A percentile compares a stretch with the other conserved stretches of the same genome.
These are phyloP conservation scores for Bryoglossum gracile DNA, from an alignment of 495 filamentous ascomycete genomes.

Conservation along the genomic window DNA sequence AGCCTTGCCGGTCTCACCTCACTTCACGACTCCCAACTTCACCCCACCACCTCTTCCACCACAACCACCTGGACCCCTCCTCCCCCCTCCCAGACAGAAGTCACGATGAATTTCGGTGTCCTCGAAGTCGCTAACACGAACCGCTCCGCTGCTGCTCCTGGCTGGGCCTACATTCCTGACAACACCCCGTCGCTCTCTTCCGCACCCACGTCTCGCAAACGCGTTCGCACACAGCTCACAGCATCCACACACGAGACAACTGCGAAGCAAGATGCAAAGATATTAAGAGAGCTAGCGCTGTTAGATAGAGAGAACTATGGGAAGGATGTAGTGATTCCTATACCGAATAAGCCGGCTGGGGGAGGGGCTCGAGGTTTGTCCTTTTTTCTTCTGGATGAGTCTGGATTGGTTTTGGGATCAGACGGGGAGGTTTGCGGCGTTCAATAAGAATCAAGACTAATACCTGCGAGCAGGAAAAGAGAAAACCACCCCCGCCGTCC, in stretches of 20 bases:
- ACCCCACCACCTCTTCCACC: slow-evolving; percentile 1
- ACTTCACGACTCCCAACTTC: not conserved
- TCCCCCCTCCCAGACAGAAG: slow-evolving; percentile 2
- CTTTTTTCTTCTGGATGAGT: too few relatives aligned
- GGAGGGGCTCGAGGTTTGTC: slow-evolving; percentile 36
- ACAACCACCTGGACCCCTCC: not conserved
- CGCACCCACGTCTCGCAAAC: slow-evolving; percentile 52
- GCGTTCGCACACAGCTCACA: slow-evolving; percentile 50
- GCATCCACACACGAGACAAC: slow-evolving; percentile 52
- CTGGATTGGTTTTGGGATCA: too few relatives aligned
- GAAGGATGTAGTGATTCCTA: slow-evolving; percentile 60
- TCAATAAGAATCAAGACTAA: too few relatives aligned
- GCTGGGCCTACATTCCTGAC: slow-evolving; percentile 85
- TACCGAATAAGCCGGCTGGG: slow-evolving; percentile 40
- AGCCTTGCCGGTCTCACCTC: slow-evolving; percentile 11
- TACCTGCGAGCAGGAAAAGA: slow-evolving; percentile 29
- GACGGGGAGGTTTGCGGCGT: too few relatives aligned
- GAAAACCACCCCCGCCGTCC: slow-evolving; percentile 73
- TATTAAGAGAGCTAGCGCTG: slow-evolving; percentile 67
- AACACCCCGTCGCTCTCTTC: slow-evolving; percentile 53
- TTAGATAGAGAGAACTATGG: slow-evolving; percentile 75
- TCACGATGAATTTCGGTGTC: slow-evolving; percentile 43
- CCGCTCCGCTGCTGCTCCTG: slow-evolving; percentile 58
- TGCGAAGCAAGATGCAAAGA: slow-evolving; percentile 67
- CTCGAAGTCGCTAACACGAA: slow-evolving; percentile 67